phyloP scores from a whole-genome alignment of 768 basidiomycete species.

The Royoungia palumana region DNA sequence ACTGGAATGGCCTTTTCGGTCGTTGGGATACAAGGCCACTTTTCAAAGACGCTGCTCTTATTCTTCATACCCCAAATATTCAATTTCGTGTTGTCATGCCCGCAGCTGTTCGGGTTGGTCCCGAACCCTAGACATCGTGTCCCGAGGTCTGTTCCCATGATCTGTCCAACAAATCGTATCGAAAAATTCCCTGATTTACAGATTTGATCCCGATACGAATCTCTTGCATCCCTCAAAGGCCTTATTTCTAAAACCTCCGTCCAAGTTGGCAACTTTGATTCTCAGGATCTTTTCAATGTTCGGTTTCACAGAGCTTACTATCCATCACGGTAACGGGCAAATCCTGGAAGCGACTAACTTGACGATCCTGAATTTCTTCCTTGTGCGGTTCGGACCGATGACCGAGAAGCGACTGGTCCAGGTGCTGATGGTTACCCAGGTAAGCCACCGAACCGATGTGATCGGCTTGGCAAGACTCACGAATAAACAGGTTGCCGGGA shows the following conservation, averaged over 20 bases:
- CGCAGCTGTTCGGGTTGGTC: constrained; percentile 91
- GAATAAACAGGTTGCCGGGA: constrained; percentile 59
- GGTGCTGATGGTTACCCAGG: constrained; percentile 72
- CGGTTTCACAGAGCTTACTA: constrained; percentile 62
- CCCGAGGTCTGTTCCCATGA: constrained; percentile 58
- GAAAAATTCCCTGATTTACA: constrained; percentile 25
- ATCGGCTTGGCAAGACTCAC: constrained; percentile 4
- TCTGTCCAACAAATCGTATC: neutral
- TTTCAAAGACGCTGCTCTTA: constrained; percentile 91
- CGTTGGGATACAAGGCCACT: constrained; percentile 95
- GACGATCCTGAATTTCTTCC: constrained; percentile 85
- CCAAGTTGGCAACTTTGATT: constrained; percentile 47
- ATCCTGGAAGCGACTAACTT: constrained; percentile 81
- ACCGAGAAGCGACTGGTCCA: constrained; percentile 76
- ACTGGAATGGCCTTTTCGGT: constrained; percentile 99
- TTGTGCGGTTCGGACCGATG: constrained; percentile 82
- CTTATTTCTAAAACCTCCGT: constrained; percentile 56
- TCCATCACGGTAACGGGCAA: constrained; percentile 49
- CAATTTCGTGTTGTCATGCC: constrained; percentile 93
- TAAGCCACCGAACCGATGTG: constrained; percentile 26
- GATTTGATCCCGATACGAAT: constrained; percentile 72
- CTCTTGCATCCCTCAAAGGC: constrained; percentile 76
- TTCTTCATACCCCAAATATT: constrained; percentile 99
- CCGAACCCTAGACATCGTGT: constrained; percentile 93
- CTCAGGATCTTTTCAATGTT: constrained; percentile 60